Percentiles rank a stretch among this genome's conserved stretches.
These are phyloP conservation scores for Bisporella sp. DNA, from an alignment of 2,329 filamentous ascomycete genomes.

Conservation along the genomic window DNA sequence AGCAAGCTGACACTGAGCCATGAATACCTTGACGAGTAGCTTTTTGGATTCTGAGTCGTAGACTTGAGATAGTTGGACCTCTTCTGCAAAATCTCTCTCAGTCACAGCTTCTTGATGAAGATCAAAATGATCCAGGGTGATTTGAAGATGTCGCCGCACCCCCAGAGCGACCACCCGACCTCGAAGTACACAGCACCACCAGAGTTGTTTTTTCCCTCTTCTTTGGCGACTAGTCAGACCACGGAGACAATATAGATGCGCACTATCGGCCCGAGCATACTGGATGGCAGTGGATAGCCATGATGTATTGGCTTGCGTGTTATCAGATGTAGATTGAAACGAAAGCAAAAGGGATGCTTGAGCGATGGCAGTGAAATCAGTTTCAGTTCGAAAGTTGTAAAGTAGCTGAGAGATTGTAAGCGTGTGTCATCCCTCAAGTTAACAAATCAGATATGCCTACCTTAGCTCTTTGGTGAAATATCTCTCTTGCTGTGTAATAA, in stretches of 20 bases:
- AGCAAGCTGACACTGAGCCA: slow-evolving; percentile 6
- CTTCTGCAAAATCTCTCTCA: slow-evolving; percentile 38
- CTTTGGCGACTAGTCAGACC: slow-evolving; percentile 27
- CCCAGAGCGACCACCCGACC: slow-evolving; percentile 43
- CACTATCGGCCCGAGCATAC: slow-evolving; percentile 39
- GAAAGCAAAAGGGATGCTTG: slow-evolving; percentile 22
- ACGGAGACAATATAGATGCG: slow-evolving; percentile 30
- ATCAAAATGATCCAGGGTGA: slow-evolving; percentile 40
- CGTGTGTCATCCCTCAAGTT: background rate
- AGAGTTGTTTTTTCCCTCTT: slow-evolving; percentile 41
- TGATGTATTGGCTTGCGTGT: slow-evolving; percentile 32
- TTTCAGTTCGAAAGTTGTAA: slow-evolving; percentile 26
- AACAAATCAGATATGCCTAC: background rate
- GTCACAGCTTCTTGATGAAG: slow-evolving; percentile 32
- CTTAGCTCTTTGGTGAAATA: background rate
- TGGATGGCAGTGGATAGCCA: slow-evolving; percentile 45
- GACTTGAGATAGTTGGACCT: slow-evolving; percentile 37
- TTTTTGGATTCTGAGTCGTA: slow-evolving; percentile 39
- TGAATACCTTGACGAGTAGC: slow-evolving; percentile 22
- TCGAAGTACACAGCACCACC: slow-evolving; percentile 48
- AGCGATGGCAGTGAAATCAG: slow-evolving; percentile 18
- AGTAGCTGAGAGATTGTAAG: slow-evolving; percentile 23
- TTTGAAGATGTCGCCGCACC: slow-evolving; percentile 42
- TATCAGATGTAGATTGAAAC: slow-evolving; percentile 4
- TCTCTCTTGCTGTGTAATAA: background rate